A percentile compares a stretch with the other conserved stretches of the same genome.
phyloP scores from a whole-genome alignment of 345 rosid species.

The Eucalyptus sp. region DNA sequence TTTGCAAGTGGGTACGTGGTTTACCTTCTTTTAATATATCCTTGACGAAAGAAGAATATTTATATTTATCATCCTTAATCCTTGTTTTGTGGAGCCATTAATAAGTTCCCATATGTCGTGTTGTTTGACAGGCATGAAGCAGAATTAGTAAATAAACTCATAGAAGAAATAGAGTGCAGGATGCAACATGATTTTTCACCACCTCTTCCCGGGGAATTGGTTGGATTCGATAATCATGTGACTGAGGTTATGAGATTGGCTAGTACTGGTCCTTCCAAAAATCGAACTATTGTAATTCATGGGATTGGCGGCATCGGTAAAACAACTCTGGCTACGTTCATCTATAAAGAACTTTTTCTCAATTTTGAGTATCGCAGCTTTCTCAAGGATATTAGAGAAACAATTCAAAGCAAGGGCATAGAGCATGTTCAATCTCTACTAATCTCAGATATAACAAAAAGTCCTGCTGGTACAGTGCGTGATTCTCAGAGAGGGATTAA shows the following conservation, averaged over 20 bases:
- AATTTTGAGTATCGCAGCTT: no score
- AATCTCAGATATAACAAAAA: neutral
- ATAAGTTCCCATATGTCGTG: neutral
- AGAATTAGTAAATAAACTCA: neutral
- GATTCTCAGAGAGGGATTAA: neutral
- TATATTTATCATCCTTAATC: neutral
- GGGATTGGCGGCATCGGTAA: neutral
- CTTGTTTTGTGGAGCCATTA: neutral
- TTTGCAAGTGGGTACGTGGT: neutral
- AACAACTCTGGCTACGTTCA: neutral
- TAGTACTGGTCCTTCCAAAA: no score
- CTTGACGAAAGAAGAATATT: neutral
- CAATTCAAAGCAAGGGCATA: neutral
- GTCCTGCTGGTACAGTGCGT: rapidly evolving
- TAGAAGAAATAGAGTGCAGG: neutral
- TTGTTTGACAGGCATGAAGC: neutral
- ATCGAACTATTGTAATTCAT: neutral
- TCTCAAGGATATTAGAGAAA: neutral
- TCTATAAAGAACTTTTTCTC: no score
- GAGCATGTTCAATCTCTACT: neutral
- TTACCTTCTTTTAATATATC: neutral
- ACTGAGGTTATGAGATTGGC: neutral
- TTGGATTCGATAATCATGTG: neutral
- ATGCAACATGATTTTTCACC: neutral
- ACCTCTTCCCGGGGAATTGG: neutral